Conservation (phyloP, 768 basidiomycete genomes). For the Boletus rubescentipes region DNA sequence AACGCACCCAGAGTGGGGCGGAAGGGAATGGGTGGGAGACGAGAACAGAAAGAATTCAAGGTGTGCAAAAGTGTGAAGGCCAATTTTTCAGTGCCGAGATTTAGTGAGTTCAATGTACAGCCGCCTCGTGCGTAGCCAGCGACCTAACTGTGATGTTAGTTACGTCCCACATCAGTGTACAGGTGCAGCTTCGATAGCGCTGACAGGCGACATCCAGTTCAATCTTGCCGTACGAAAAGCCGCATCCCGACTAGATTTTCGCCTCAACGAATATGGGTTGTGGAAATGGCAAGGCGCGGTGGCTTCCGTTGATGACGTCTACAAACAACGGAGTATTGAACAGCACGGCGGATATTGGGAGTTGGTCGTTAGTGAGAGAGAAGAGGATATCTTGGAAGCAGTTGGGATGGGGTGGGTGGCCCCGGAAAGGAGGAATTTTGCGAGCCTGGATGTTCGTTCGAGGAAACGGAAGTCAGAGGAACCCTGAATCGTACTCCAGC, state of each 20-base stretch:
- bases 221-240: slow-evolving; percentile 38
- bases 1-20: slow-evolving; percentile 15
- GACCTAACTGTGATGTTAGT: slow-evolving; percentile 7
- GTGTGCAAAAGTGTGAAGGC: slow-evolving; percentile 32
- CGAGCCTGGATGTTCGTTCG: slow-evolving; percentile 8
- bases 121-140: neutral
- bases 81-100: slow-evolving; percentile 40
- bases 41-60: slow-evolving; percentile 23
- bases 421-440: slow-evolving; percentile 28
- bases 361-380: slow-evolving; percentile 21
- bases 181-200: slow-evolving; percentile 50
- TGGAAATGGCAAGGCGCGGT: slow-evolving; percentile 50
- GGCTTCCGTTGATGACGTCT: neutral
- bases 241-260: slow-evolving; percentile 46
- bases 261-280: slow-evolving; percentile 61
- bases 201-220: slow-evolving; percentile 60
- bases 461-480: slow-evolving; percentile 2
- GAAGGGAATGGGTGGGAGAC: slow-evolving; percentile 29
- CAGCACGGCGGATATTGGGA: slow-evolving; percentile 23
- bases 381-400: slow-evolving; percentile 27
- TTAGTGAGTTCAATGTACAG: slow-evolving; percentile 12
- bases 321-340: slow-evolving; percentile 6
- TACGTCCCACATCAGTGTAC: slow-evolving; percentile 27
- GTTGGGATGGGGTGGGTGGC: slow-evolving; percentile 28
- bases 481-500: neutral